Evolutionary conservation across 2,329 filamentous ascomycete species (phyloP).

Genomic region (Leptographium lundbergii): DNA sequence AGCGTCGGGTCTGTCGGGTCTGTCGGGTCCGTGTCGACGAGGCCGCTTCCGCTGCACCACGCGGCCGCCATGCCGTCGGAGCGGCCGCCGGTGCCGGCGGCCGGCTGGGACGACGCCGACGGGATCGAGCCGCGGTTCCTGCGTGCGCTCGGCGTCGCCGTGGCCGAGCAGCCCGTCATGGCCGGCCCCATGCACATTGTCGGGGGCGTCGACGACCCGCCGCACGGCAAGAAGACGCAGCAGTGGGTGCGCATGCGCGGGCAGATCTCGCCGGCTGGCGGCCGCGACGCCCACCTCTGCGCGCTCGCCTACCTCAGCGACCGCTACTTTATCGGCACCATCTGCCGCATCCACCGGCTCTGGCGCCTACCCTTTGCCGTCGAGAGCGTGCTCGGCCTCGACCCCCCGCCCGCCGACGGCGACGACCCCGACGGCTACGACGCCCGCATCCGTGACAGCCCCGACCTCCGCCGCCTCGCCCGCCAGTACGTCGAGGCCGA

Average conservation of each 20-base stretch:
- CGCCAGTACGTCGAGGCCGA: conserved; percentile 27
- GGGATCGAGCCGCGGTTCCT: conserved; percentile 31
- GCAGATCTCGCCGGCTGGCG: conserved; percentile 56
- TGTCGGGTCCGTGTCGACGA: too few species aligned
- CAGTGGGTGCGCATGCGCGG: conserved; percentile 69
- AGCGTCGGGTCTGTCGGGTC: too few species aligned
- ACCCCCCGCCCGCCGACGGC: conserved; percentile 25
- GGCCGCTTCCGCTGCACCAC: conserved; percentile 29
- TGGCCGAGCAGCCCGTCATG: conserved; percentile 28
- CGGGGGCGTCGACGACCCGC: conserved; percentile 30
- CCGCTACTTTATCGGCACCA: conserved; percentile 84
- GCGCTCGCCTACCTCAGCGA: conserved; percentile 92
- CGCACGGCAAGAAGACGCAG: conserved; percentile 54
- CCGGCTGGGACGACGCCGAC: conserved; percentile 27
- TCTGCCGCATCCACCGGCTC: conserved; percentile 67
- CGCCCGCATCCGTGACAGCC: conserved; percentile 25
- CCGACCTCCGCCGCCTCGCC: conserved; percentile 28
- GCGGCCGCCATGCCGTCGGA: conserved; percentile 9
- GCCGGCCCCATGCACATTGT: conserved; percentile 29
- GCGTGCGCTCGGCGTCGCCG: conserved; percentile 13
- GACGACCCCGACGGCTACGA: conserved; percentile 10
- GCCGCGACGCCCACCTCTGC: conserved; percentile 67
- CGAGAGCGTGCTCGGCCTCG: conserved; percentile 29
- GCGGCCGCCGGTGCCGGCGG: conserved; percentile 19
- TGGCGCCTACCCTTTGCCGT: conserved; percentile 51